phyloP scores from a whole-genome alignment of 106 monocot species.

The Ottelia alismoides region DNA sequence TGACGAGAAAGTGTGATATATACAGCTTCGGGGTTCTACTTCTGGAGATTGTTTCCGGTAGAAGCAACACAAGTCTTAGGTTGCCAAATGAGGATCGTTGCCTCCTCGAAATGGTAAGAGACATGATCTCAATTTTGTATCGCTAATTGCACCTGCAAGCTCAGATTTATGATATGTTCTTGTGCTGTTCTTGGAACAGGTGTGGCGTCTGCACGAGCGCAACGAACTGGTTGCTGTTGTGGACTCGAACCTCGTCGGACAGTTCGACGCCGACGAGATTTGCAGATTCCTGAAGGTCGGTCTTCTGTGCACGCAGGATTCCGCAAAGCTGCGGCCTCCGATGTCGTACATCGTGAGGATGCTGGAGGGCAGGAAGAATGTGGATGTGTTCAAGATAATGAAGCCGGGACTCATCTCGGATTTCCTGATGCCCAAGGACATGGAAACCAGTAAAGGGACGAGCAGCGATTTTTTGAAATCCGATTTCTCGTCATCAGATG shows the following conservation, averaged over 20 bases:
- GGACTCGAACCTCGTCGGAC: conserved; percentile 1
- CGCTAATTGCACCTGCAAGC: too few relatives aligned
- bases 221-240: conserved; percentile 4
- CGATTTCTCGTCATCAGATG: not conserved
- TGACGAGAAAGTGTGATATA: conserved; percentile 14
- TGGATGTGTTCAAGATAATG: not conserved
- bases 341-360: conserved; percentile 5
- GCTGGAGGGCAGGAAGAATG: not conserved
- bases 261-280: conserved; percentile 4
- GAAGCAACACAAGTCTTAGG: conserved; percentile 9
- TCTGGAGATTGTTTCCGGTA: conserved; percentile 16
- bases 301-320: conserved; percentile 9
- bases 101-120: conserved; percentile 12
- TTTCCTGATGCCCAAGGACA: not conserved
- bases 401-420: conserved; percentile 5
- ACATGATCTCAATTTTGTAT: too few relatives aligned
- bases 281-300: conserved; percentile 9
- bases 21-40: conserved; percentile 24
- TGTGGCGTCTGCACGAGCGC: conserved; percentile 9
- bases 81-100: conserved; percentile 2
- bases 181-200: conserved; percentile 1
- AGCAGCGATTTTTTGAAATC: not conserved
- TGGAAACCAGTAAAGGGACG: not conserved
- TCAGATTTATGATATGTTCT: not conserved
- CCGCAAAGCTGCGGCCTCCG: conserved; percentile 2